A percentile compares a stretch with the other conserved stretches of the same genome.
These are phyloP conservation scores for Syzygium aromaticum DNA, from an alignment of 345 rosid genomes.

Conservation along the genomic window DNA sequence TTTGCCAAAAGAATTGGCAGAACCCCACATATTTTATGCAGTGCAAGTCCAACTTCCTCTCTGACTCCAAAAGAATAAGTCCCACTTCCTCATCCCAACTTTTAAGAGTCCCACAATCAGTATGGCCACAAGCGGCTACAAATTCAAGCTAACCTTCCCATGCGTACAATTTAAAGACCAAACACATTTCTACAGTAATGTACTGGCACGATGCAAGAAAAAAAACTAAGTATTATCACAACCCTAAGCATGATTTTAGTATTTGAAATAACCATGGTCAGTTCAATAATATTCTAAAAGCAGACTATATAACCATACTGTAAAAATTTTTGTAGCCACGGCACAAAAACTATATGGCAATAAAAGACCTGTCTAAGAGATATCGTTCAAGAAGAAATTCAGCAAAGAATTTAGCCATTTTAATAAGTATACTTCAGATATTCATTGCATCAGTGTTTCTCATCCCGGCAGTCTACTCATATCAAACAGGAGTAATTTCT, in stretches of 20 bases:
- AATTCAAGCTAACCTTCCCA: background rate
- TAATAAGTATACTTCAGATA: background rate
- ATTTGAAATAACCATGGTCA: background rate
- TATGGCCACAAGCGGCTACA: background rate
- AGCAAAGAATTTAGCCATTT: background rate
- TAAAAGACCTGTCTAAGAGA: background rate
- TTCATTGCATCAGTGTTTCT: background rate
- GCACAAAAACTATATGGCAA: background rate
- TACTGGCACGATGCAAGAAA: background rate
- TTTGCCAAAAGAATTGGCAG: background rate
- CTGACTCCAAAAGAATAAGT: background rate
- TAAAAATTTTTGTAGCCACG: background rate
- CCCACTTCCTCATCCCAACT: background rate
- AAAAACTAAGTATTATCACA: background rate
- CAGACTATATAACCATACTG: background rate
- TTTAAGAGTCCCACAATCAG: background rate
- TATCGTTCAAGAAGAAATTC: background rate
- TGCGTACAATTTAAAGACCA: background rate
- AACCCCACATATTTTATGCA: background rate
- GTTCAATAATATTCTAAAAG: background rate
- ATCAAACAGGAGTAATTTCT: background rate
- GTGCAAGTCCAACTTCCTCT: background rate
- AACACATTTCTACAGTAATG: background rate
- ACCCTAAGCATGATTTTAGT: background rate
- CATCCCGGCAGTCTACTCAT: background rate